phyloP scores from a whole-genome alignment of 768 basidiomycete genomes.

The Suillus plorans region DNA sequence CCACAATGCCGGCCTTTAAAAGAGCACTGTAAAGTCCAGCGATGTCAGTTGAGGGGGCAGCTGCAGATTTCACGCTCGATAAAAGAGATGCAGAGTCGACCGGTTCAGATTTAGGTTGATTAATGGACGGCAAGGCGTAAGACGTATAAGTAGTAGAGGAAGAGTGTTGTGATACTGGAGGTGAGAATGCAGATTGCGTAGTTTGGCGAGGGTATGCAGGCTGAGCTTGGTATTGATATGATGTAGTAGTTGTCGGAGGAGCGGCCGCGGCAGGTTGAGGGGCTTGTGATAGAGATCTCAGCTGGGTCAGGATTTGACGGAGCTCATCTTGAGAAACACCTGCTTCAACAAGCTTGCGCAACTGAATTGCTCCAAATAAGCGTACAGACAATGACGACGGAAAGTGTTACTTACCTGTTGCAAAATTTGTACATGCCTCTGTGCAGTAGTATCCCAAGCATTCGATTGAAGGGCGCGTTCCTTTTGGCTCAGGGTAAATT shows the following conservation, averaged over 20 bases:
- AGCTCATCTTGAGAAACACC: constrained; percentile 82
- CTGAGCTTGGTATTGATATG: constrained; percentile 32
- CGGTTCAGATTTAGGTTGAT: constrained; percentile 30
- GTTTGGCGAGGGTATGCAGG: constrained; percentile 27
- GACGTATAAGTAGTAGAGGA: constrained; percentile 31
- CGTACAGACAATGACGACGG: constrained; percentile 4
- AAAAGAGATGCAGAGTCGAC: constrained; percentile 31
- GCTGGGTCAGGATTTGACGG: constrained; percentile 68
- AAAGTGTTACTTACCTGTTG: constrained; percentile 61
- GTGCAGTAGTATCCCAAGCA: constrained; percentile 66
- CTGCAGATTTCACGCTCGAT: constrained; percentile 23
- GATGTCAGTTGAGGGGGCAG: constrained; percentile 39
- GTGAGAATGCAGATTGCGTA: constrained; percentile 18
- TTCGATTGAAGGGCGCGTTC: constrained; percentile 71
- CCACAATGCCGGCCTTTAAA: constrained; percentile 77
- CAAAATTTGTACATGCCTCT: constrained; percentile 74
- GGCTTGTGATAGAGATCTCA: constrained; percentile 60
- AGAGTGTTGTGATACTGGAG: constrained; percentile 32
- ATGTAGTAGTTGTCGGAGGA: constrained; percentile 21
- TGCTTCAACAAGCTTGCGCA: constrained; percentile 70
- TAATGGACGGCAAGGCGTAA: constrained; percentile 11
- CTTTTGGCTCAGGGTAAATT: constrained; percentile 80
- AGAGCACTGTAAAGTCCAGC: constrained; percentile 64
- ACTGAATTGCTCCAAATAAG: constrained; percentile 37
- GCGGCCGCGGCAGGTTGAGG: constrained; percentile 35